Evolutionary conservation across 345 rosid species (phyloP), one percentile per base, ranked within the genome.

Genomic region (Syzygium aromaticum): DNA sequence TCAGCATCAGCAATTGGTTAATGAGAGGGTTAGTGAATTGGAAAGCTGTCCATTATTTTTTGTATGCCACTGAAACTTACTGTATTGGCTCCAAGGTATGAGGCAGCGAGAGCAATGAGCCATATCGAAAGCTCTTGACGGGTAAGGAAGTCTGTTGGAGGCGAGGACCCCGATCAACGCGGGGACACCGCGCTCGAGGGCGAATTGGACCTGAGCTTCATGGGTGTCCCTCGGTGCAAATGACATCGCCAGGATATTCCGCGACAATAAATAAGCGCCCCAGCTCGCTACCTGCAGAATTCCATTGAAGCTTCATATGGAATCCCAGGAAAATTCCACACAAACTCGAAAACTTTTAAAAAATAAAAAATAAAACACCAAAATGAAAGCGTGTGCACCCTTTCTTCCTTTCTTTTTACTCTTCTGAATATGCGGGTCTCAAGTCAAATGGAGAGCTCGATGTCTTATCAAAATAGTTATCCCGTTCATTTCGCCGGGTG

Each of bases 81-180:
- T 96, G 51, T 91, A 87, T 80, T 91, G 90, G 46, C 94, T 95
- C 99, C 99, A 97, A 11, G 98, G 99, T 51, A 97, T 95, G 86
- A 97, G 98, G 87, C 99, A 97, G 40, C 99, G 98, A 86, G 99
- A 97, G 91, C 99, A 97, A 90, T 97, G 99, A 11, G 98, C 99
- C 95, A 97, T 90, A 89, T 97, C 99, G 43, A 97, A 97, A 85
- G 98, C 95, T 88, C 98, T 88, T 4, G 99, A 90, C 30, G 99
- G 99, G 86, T 95, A 95, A 25, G 99, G 99, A 33, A 94, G 92
- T 77, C 99, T 92, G 25, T 93, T 94, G 30, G 99, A 95, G 52
- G 99, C 98, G 73, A 97, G 89, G 88, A 96, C 92, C 25, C 99
- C 99, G 17, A 96, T 94, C 91, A 96, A 84, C 1, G 99, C 99